These are phyloP conservation scores for Russula sp. DNA, from an alignment of 768 basidiomycete genomes.

Conservation along the genomic window DNA sequence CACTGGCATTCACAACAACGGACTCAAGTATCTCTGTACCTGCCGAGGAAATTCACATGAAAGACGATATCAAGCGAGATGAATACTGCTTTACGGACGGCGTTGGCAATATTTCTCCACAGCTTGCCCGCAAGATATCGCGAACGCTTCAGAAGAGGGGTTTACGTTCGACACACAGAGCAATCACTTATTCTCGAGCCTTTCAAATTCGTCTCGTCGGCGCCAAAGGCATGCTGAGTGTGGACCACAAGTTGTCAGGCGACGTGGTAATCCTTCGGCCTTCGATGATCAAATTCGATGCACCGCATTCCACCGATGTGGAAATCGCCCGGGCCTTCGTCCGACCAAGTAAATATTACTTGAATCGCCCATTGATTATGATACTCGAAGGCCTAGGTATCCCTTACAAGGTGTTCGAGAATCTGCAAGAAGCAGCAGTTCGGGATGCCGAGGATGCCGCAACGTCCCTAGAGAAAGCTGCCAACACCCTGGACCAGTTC, in stretches of 20 bases:
- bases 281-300: slow-evolving; percentile 66
- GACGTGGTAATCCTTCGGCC: slow-evolving; percentile 44
- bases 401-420: slow-evolving; percentile 43
- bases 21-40: slow-evolving; percentile 45
- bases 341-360: slow-evolving; percentile 46
- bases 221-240: slow-evolving; percentile 57
- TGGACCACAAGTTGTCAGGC: slow-evolving; percentile 47
- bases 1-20: slow-evolving; percentile 70
- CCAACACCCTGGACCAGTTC: slow-evolving; percentile 43
- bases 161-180: slow-evolving; percentile 30
- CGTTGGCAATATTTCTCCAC: slow-evolving; percentile 53
- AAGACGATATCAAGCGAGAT: slow-evolving; percentile 40
- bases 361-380: slow-evolving; percentile 63
- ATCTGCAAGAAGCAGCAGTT: slow-evolving; percentile 47
- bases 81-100: slow-evolving; percentile 60
- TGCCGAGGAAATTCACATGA: slow-evolving; percentile 33
- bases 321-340: slow-evolving; percentile 64
- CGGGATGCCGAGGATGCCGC: slow-evolving; percentile 38
- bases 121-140: slow-evolving; percentile 45
- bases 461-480: slow-evolving; percentile 38
- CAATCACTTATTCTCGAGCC: slow-evolving; percentile 38
- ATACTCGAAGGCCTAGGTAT: slow-evolving; percentile 54
- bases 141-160: slow-evolving; percentile 34
- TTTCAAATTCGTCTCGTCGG: slow-evolving; percentile 57
- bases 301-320: slow-evolving; percentile 38